Conservation (phyloP, 345 rosid genomes). For the Arabidopsis suecica region DNA sequence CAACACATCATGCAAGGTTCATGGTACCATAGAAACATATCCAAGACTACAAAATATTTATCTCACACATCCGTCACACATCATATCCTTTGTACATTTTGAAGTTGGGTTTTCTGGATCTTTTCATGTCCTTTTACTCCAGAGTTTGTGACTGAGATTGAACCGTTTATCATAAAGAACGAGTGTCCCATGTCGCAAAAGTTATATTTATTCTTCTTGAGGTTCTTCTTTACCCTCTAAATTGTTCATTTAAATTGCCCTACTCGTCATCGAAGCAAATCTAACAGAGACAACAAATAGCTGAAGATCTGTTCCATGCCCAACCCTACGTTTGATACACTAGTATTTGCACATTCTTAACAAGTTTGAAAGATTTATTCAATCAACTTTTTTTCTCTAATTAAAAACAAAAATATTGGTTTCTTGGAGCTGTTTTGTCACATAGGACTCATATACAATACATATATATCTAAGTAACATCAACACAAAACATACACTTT, state of each 20-base stretch:
- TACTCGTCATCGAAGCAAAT: not conserved
- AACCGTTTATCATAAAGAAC: conserved; percentile 28
- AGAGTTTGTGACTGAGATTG: conserved; percentile 32
- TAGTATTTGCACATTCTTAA: too few relatives aligned
- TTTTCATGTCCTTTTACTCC: conserved; percentile 31
- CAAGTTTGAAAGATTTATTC: too few relatives aligned
- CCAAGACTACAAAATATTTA: conserved; percentile 3
- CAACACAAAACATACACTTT: not conserved
- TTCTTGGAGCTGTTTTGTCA: conserved; percentile 1
- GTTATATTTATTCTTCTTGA: conserved; percentile 4
- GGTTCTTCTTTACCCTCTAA: not conserved
- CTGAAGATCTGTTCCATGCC: too few relatives aligned
- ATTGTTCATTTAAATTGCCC: not conserved
- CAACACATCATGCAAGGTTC: conserved; percentile 74
- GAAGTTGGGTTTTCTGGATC: conserved; percentile 15
- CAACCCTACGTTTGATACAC: too few relatives aligned
- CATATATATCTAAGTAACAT: conserved; percentile 16
- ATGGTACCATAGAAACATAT: conserved; percentile 50
- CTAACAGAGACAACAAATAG: not conserved
- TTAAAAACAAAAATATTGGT: not conserved
- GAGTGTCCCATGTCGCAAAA: not conserved
- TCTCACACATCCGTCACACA: conserved; percentile 8
- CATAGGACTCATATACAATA: conserved; percentile 34
- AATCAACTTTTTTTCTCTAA: not conserved
- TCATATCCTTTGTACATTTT: conserved; percentile 31